Evolutionary conservation across 352 stramenopile genomes (phyloP).

Genomic region (Phytophthora foliorum): DNA sequence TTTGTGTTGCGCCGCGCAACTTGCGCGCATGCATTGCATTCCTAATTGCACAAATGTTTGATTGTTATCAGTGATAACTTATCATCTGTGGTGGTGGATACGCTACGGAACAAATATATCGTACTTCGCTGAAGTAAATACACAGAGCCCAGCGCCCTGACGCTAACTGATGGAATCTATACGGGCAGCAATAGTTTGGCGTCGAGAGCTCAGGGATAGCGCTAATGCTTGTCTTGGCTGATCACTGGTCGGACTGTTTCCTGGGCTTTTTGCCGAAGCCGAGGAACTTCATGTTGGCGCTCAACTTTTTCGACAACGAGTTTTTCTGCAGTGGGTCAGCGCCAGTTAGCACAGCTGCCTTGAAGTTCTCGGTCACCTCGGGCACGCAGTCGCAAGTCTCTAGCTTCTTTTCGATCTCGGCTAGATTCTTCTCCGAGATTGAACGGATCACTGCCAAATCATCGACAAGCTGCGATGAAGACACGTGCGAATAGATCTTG

Average conservation of each 20-base stretch:
- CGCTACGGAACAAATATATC: slow-evolving; percentile 32
- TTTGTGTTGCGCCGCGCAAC: slow-evolving; percentile 1
- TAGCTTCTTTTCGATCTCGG: slow-evolving; percentile 77
- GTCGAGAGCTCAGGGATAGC: not conserved
- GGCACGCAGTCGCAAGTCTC: slow-evolving; percentile 47
- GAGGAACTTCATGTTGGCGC: slow-evolving; percentile 85
- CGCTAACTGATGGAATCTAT: not conserved
- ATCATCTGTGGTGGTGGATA: slow-evolving; percentile 15
- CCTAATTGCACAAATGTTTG: slow-evolving; percentile 4
- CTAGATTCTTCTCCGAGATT: slow-evolving; percentile 78
- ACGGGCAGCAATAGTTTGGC: not conserved
- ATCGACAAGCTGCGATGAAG: slow-evolving; percentile 59
- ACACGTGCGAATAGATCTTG: slow-evolving; percentile 77
- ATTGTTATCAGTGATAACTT: not conserved
- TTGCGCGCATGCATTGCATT: too few relatives aligned
- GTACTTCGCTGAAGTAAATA: slow-evolving; percentile 46
- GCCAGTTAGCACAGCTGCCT: slow-evolving; percentile 51
- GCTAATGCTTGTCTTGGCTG: not conserved
- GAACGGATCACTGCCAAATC: slow-evolving; percentile 75
- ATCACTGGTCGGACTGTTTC: slow-evolving; percentile 50
- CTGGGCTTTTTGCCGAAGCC: slow-evolving; percentile 69
- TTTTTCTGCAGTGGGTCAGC: slow-evolving; percentile 55
- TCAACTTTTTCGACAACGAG: slow-evolving; percentile 73
- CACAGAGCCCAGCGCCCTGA: slow-evolving; percentile 16
- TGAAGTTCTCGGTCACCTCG: slow-evolving; percentile 64